Percentiles rank a stretch among this genome's conserved stretches.
These are phyloP conservation scores for Arthrobotrys sinensis DNA, from an alignment of 2,329 filamentous ascomycete species.

Conservation along the genomic window DNA sequence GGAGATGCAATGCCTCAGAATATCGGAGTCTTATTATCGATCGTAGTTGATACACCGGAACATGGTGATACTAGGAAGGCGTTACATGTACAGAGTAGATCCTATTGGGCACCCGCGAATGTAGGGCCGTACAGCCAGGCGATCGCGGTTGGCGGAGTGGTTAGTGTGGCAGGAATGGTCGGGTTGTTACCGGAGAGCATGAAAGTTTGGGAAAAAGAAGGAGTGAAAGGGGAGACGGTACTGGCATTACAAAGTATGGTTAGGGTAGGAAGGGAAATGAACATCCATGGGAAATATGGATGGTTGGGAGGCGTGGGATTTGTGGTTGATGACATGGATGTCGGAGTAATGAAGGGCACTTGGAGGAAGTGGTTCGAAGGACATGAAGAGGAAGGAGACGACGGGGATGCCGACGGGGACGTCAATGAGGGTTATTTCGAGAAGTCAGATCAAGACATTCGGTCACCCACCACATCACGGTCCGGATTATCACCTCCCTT, in stretches of 20 bases:
- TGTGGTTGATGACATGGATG: constrained; percentile 35
- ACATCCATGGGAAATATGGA: constrained; percentile 73
- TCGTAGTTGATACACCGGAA: constrained; percentile 68
- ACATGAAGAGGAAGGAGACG: constrained; percentile 66
- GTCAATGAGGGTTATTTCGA: constrained; percentile 64
- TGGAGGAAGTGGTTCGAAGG: constrained; percentile 64
- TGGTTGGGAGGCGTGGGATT: constrained; percentile 85
- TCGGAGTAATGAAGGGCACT: constrained; percentile 60
- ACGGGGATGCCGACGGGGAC: constrained; percentile 66
- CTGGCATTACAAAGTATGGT: constrained; percentile 90
- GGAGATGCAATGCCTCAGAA: constrained; percentile 76
- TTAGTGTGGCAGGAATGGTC: constrained; percentile 91
- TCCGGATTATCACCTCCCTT: constrained; percentile 74
- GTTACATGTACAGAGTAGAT: constrained; percentile 91
- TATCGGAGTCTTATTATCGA: constrained; percentile 75
- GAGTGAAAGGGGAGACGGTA: constrained; percentile 74
- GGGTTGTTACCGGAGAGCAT: constrained; percentile 87
- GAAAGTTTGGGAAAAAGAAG: constrained; percentile 68
- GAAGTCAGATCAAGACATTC: constrained; percentile 60
- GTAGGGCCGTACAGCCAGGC: constrained; percentile 98
- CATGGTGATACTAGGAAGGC: constrained; percentile 70
- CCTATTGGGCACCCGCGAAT: constrained; percentile 98
- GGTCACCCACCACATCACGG: constrained; percentile 63
- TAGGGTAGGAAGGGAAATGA: constrained; percentile 81
- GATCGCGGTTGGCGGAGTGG: constrained; percentile 70